A percentile compares a stretch with the other conserved stretches of the same genome.
These are phyloP conservation scores for Cladophialophora chaetospira DNA, from an alignment of 2,329 filamentous ascomycete genomes.

Conservation along the genomic window DNA sequence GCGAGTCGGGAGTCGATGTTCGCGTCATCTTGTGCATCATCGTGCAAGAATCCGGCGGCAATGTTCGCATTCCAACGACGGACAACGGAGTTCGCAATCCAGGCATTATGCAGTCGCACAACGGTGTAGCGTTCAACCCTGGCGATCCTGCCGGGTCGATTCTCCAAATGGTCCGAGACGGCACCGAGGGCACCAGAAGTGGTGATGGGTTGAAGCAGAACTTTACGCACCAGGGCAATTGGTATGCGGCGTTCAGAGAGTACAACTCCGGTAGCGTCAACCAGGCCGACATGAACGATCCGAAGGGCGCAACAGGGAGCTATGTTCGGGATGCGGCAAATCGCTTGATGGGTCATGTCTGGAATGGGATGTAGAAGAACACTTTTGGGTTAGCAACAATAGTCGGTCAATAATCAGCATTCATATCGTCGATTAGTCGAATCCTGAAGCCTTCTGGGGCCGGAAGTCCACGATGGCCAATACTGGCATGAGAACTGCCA, in stretches of 20 bases:
- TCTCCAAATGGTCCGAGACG: conserved; percentile 28
- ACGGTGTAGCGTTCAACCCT: conserved; percentile 20
- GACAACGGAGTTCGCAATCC: conserved; percentile 23
- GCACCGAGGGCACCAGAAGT: conserved; percentile 15
- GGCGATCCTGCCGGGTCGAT: conserved; percentile 17
- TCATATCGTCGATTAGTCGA: too few species aligned
- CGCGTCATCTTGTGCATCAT: conserved; percentile 38
- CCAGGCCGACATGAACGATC: conserved; percentile 22
- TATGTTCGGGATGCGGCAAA: conserved; percentile 28
- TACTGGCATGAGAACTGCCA: too few species aligned
- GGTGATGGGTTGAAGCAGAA: conserved; percentile 27
- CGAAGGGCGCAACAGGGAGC: conserved; percentile 21
- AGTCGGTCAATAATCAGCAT: too few species aligned
- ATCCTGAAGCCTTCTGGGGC: too few species aligned
- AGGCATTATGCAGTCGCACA: conserved; percentile 23
- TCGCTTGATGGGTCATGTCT: conserved; percentile 26
- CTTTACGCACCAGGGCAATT: conserved; percentile 20
- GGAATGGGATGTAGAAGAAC: conserved; percentile 21
- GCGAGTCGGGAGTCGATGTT: conserved; percentile 34
- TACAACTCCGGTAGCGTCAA: conserved; percentile 29
- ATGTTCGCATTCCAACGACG: conserved; percentile 34
- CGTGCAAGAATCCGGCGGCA: conserved; percentile 37
- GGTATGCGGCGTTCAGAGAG: conserved; percentile 21
- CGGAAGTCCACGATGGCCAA: too few species aligned
- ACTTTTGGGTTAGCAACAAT: too few species aligned